phyloP scores from a whole-genome alignment of 2,329 filamentous ascomycete genomes.

The Endocalyx cinctus region DNA sequence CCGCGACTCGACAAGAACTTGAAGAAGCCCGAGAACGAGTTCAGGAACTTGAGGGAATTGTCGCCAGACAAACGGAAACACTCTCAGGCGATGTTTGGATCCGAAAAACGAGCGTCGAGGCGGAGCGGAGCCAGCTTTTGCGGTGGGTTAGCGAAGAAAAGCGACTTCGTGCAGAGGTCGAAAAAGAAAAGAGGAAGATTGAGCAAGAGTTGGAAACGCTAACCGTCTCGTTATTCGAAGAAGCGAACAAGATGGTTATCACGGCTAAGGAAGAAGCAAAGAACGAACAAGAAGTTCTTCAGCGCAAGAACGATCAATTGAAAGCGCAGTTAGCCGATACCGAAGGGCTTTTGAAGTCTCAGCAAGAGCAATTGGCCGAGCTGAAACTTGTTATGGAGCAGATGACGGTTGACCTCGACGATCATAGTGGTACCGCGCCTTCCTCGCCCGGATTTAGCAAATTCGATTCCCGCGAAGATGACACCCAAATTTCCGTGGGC shows the following conservation, averaged over 20 bases:
- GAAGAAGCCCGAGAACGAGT: constrained; percentile 67
- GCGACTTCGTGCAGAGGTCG: constrained; percentile 57
- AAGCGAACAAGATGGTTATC: constrained; percentile 98
- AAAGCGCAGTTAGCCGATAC: constrained; percentile 81
- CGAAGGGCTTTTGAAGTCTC: constrained; percentile 77
- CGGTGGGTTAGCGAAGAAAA: constrained; percentile 61
- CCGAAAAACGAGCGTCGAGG: constrained; percentile 67
- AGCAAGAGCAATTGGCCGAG: constrained; percentile 88
- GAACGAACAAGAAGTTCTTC: constrained; percentile 72
- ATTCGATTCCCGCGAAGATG: constrained; percentile 55
- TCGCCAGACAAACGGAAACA: constrained; percentile 66
- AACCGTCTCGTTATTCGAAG: constrained; percentile 91
- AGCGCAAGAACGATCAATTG: constrained; percentile 84
- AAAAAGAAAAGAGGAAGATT: constrained; percentile 81
- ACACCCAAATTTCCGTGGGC: constrained; percentile 31
- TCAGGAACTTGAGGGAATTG: constrained; percentile 58
- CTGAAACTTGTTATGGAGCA: constrained; percentile 90
- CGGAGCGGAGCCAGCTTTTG: constrained; percentile 59
- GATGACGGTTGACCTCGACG: constrained; percentile 70
- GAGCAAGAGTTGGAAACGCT: constrained; percentile 88
- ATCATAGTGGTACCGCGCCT: constrained; percentile 69
- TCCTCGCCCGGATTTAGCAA: constrained; percentile 75
- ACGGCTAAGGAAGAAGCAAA: constrained; percentile 85
- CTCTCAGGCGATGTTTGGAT: constrained; percentile 72
- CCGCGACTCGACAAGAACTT: constrained; percentile 77